Evolutionary conservation across 768 basidiomycete species (phyloP).

Genomic region (Aureoboletus auriporus): DNA sequence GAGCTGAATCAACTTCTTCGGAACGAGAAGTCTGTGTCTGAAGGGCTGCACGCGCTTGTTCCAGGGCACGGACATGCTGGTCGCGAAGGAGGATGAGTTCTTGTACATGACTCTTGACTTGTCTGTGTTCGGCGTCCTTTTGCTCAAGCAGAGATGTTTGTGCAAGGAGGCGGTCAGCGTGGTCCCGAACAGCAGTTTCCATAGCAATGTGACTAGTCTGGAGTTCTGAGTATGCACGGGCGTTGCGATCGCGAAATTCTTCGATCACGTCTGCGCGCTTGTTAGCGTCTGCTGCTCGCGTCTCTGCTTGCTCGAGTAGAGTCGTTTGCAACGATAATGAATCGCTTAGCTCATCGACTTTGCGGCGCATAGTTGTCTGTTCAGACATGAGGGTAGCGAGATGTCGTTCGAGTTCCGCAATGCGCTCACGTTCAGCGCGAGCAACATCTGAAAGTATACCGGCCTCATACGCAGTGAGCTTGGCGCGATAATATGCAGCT

Average conservation of each 20-base stretch:
- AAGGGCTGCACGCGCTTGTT: constrained; percentile 79
- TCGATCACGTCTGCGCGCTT: constrained; percentile 76
- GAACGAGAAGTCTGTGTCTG: constrained; percentile 72
- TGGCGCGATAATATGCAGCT: constrained; percentile 93
- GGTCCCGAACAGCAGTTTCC: constrained; percentile 69
- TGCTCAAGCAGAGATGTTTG: constrained; percentile 75
- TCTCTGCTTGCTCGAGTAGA: constrained; percentile 74
- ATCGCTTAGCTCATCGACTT: constrained; percentile 67
- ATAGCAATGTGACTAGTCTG: constrained; percentile 57
- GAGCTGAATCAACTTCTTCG: constrained; percentile 72
- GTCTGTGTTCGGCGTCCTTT: constrained; percentile 71
- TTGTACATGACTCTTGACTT: constrained; percentile 62
- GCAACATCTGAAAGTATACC: constrained; percentile 59
- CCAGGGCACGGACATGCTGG: constrained; percentile 82
- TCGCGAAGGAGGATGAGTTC: constrained; percentile 69
- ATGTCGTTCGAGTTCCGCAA: constrained; percentile 69
- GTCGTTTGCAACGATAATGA: constrained; percentile 74
- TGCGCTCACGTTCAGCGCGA: constrained; percentile 76
- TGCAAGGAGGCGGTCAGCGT: constrained; percentile 66
- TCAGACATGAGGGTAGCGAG: constrained; percentile 59
- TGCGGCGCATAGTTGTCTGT: constrained; percentile 62
- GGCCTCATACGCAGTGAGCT: constrained; percentile 82
- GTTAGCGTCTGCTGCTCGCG: constrained; percentile 67
- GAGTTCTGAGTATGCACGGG: constrained; percentile 65
- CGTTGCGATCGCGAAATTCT: constrained; percentile 57